These are phyloP conservation scores for Thymus quinquecostatus DNA, from an alignment of 257 asterid genomes.

Conservation along the genomic window DNA sequence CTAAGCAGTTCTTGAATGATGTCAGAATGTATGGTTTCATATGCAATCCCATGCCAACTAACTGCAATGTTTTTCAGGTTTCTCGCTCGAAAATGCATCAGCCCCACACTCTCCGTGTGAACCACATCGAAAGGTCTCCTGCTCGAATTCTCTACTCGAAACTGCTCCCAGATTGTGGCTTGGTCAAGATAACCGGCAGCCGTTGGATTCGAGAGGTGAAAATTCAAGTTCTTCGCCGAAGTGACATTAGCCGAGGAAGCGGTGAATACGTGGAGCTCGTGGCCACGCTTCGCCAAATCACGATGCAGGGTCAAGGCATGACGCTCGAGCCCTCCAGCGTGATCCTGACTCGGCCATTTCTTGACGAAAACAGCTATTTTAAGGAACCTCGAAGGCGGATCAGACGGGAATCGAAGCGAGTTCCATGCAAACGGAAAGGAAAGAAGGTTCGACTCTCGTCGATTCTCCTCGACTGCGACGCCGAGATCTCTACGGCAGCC, in stretches of 20 bases:
- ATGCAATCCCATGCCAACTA: constrained; percentile 84
- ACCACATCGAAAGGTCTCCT: constrained; percentile 61
- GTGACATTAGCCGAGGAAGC: constrained; percentile 38
- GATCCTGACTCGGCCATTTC: constrained; percentile 67
- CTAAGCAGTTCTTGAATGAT: constrained; percentile 65
- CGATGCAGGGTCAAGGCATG: constrained; percentile 72
- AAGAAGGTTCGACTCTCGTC: constrained; percentile 47
- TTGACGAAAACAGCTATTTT: constrained; percentile 73
- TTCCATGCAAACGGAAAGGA: constrained; percentile 60
- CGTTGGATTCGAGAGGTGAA: constrained; percentile 65
- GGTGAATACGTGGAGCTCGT: constrained; percentile 76
- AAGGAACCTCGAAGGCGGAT: constrained; percentile 46
- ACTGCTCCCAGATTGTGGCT: constrained; percentile 62
- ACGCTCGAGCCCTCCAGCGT: constrained; percentile 76
- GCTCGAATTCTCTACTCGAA: constrained; percentile 47
- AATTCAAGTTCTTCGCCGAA: constrained; percentile 35
- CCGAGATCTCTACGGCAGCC: constrained; percentile 30
- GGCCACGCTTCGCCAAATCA: constrained; percentile 70
- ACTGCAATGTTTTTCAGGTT: constrained; percentile 59
- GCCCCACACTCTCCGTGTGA: constrained; percentile 78
- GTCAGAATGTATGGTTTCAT: constrained; percentile 74
- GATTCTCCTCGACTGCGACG: constrained; percentile 12
- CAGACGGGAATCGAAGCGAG: constrained; percentile 45
- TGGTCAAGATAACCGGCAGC: constrained; percentile 72
- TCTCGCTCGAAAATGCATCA: constrained; percentile 66